Evolutionary conservation across 495 filamentous ascomycete genomes (phyloP).

Genomic region (Chlorociboria aeruginascens): DNA sequence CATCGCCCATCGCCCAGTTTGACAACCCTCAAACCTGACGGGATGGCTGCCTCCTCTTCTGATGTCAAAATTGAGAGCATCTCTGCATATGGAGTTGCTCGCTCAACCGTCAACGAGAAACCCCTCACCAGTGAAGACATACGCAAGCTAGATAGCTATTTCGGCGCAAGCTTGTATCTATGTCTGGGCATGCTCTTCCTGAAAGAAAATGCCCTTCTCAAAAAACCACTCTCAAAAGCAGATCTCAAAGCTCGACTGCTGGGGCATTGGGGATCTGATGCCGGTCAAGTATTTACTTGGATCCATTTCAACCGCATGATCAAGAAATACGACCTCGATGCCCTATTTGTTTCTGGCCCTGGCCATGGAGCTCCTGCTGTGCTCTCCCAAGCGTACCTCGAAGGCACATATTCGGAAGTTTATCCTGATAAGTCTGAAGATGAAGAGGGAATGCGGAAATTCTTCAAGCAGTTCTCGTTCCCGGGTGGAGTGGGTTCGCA

Average conservation of each 20-base stretch:
- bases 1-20: no score
- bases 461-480: slow-evolving; percentile 73
- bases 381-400: slow-evolving; percentile 59
- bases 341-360: slow-evolving; percentile 58
- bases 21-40: no score
- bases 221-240: slow-evolving; percentile 46
- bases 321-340: slow-evolving; percentile 60
- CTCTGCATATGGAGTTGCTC: slow-evolving; percentile 49
- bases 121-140: slow-evolving; percentile 51
- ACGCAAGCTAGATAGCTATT: slow-evolving; percentile 53
- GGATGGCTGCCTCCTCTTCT: slow-evolving; percentile 13
- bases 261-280: slow-evolving; percentile 63
- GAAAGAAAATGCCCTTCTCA: slow-evolving; percentile 52
- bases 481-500: slow-evolving; percentile 63
- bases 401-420: slow-evolving; percentile 61
- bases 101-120: slow-evolving; percentile 44
- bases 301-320: slow-evolving; percentile 70
- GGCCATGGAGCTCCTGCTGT: slow-evolving; percentile 63
- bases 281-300: slow-evolving; percentile 63
- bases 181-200: slow-evolving; percentile 68
- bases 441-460: slow-evolving; percentile 48
- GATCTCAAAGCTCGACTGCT: slow-evolving; percentile 59
- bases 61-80: slow-evolving; percentile 34
- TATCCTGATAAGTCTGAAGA: slow-evolving; percentile 56
- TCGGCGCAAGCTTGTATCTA: slow-evolving; percentile 59